Evolutionary conservation across 2,329 filamentous ascomycete species (phyloP).

Genomic region (Raffaelea deltoideospora): DNA sequence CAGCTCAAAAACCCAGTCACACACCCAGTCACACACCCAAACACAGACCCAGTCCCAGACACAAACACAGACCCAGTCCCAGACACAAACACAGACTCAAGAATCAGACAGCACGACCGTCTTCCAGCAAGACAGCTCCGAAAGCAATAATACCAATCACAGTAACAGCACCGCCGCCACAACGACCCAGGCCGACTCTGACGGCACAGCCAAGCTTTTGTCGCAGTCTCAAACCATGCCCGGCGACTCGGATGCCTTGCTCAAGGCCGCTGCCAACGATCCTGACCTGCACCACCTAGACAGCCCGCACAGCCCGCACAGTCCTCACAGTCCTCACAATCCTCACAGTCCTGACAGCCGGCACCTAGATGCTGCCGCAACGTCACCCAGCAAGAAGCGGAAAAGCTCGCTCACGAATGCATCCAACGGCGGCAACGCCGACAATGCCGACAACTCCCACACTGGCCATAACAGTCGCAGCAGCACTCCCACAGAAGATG

Average conservation of each 20-base stretch:
- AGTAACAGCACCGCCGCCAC: not conserved
- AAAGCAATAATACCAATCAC: not conserved
- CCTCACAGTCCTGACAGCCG: no score
- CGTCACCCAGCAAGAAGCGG: slow-evolving; percentile 15
- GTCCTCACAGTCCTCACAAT: slow-evolving; percentile 3
- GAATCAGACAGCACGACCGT: no score
- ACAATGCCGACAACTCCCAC: slow-evolving; percentile 11
- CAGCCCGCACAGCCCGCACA: not conserved
- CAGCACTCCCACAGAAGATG: no score
- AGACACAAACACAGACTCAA: no score
- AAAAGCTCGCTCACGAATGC: slow-evolving; percentile 13
- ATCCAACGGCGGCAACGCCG: slow-evolving; percentile 9
- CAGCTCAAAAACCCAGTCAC: not conserved
- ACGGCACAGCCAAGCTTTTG: not conserved
- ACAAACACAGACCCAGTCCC: no score
- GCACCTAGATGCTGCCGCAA: no score
- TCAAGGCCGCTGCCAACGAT: slow-evolving; percentile 18
- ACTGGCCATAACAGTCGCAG: no score
- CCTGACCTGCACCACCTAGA: slow-evolving; percentile 11
- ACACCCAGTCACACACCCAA: no score
- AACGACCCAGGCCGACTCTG: slow-evolving; percentile 2
- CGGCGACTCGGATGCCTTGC: slow-evolving; percentile 17
- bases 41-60: no score
- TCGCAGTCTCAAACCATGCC: slow-evolving; percentile 7
- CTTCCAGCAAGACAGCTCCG: no score